These are phyloP conservation scores for Lepiota venenata DNA, from an alignment of 768 basidiomycete genomes.

Conservation along the genomic window DNA sequence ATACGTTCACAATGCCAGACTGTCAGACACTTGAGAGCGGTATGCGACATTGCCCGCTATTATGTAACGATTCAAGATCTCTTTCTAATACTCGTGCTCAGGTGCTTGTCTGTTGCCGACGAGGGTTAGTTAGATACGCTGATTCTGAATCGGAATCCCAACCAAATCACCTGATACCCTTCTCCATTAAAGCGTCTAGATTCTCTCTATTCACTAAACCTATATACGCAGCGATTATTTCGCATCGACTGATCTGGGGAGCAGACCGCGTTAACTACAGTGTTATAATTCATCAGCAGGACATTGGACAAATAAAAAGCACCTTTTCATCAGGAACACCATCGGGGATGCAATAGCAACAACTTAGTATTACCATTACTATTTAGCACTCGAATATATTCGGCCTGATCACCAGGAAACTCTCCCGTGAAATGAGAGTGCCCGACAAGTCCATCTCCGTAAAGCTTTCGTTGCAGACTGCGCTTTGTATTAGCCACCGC, in stretches of 20 bases:
- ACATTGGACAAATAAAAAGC: conserved; percentile 57
- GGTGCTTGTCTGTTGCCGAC: conserved; percentile 78
- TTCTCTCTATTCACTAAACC: conserved; percentile 68
- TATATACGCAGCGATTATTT: conserved; percentile 67
- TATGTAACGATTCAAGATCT: conserved; percentile 64
- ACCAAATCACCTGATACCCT: conserved; percentile 46
- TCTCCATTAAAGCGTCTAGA: conserved; percentile 76
- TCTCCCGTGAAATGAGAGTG: conserved; percentile 73
- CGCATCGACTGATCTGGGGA: conserved; percentile 55
- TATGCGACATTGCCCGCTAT: conserved; percentile 36
- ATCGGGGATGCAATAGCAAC: conserved; percentile 65
- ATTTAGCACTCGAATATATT: conserved; percentile 71
- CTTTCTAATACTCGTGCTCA: conserved; percentile 71
- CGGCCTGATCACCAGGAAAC: conserved; percentile 72
- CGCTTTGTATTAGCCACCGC: no score
- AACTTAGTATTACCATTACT: conserved; percentile 72
- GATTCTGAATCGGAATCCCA: neutral
- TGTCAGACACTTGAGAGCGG: conserved; percentile 8
- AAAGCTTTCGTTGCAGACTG: conserved; percentile 55
- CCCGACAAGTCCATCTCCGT: conserved; percentile 71
- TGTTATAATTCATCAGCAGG: conserved; percentile 71
- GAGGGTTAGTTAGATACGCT: conserved; percentile 26
- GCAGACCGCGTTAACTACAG: conserved; percentile 55
- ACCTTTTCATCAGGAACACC: conserved; percentile 59
- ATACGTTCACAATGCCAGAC: conserved; percentile 65